Conservation (phyloP, 2,329 filamentous ascomycete genomes). For the Ophiostoma sp. region DNA sequence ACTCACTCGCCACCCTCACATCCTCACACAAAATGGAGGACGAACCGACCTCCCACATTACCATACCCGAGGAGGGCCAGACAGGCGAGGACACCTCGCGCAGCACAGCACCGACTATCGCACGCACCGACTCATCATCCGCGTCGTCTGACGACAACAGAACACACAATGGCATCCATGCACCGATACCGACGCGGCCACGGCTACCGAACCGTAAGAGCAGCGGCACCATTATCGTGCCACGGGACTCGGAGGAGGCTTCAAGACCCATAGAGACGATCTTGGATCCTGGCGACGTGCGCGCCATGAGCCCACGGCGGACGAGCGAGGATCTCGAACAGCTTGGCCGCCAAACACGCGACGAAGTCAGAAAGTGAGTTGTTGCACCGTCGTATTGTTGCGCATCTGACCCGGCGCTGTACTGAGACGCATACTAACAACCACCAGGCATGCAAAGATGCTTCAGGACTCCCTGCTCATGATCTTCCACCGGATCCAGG, state of each 20-base stretch:
- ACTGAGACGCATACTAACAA: background rate
- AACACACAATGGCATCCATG: slow-evolving; percentile 39
- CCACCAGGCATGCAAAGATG: slow-evolving; percentile 66
- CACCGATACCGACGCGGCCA: slow-evolving; percentile 55
- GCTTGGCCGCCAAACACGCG: slow-evolving; percentile 74
- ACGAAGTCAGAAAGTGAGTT: slow-evolving; percentile 53
- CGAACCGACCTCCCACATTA: slow-evolving; percentile 15
- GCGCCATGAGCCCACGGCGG: slow-evolving; percentile 88
- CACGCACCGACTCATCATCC: slow-evolving; percentile 34
- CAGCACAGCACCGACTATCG: slow-evolving; percentile 3
- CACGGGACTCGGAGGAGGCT: slow-evolving; percentile 60
- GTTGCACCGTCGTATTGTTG: background rate
- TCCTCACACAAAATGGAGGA: background rate
- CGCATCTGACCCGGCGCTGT: background rate
- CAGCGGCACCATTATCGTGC: slow-evolving; percentile 77
- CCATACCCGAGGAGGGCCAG: slow-evolving; percentile 16
- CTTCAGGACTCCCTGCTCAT: slow-evolving; percentile 84
- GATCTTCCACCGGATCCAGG: slow-evolving; percentile 89
- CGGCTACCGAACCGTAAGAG: slow-evolving; percentile 67
- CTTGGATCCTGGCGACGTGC: slow-evolving; percentile 79
- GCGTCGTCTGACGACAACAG: slow-evolving; percentile 27
- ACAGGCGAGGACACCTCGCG: background rate
- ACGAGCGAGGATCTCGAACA: slow-evolving; percentile 88
- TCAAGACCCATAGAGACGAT: slow-evolving; percentile 68
- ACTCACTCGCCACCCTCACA: background rate